Base-by-base conservation (phyloP, 352 stramenopile genomes). In the Pythium coloratum region DNA sequence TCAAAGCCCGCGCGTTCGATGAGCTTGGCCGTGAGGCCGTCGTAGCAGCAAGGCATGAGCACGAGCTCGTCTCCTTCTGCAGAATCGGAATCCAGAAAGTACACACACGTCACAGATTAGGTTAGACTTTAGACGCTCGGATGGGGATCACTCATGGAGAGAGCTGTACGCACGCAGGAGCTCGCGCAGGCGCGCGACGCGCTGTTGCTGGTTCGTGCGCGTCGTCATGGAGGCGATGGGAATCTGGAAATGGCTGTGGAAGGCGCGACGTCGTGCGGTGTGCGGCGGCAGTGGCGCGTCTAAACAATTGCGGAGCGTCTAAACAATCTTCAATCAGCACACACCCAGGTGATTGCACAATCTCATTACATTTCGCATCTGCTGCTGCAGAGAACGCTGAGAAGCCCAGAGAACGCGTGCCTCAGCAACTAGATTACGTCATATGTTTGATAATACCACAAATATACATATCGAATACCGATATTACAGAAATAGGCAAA, bases 31-130 rank as follows among this genome's bases (percentile, higher is more conserved):
- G 80, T 95, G 42, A 98, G 71, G 3, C 92, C 94, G 75, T 98
- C 92, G 67, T 92, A 98, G 74, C 89, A 97, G 62, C 88, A 97
- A 8, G 94, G 92, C 69, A 97, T 92, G 46, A 89, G 14, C 58
- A 90, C 61, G 82, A 97, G 70, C 67, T 73, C 54, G 58, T 97
- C 75, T 49, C 65, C 34, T 8, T 68, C 76, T 82, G n/a, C 10
- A 49, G 36, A n/a, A 6, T 24, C 55, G 40, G 16, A 44, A 32
- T 10, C 33, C 26, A 55, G 32, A 26, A 59, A 53, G 46, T 53
- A 30, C 20, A 53, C 38, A 46, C 42, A 49, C 42, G 42, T 26
- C 42, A 49, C 42, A 49, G 42, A 26, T 26, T 49, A 28, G 40
- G 10, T 47, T 54, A 55, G 24, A 44, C 53, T 14, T 10, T 36